Base-by-base conservation (phyloP, 1,284 basidiomycete genomes). In the Wolfiporia cocos region DNA sequence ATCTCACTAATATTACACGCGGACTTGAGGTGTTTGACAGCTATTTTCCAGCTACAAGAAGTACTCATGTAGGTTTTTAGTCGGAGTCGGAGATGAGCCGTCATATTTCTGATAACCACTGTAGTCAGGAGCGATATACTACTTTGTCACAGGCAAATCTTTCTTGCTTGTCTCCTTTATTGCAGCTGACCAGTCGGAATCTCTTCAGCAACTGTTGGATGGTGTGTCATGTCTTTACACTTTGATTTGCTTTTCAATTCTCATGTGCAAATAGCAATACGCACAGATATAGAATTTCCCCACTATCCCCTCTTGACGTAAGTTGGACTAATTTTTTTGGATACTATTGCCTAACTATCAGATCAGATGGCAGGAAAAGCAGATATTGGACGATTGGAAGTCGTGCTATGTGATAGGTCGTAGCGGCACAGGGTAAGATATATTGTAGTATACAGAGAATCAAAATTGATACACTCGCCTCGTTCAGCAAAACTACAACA, bases 361-460 rank as follows among this genome's bases (percentile, higher is more conserved):
- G n/a, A n/a, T n/a, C n/a, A n/a, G n/a, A 0, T 60, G 71, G 0
- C 63, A 71, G 23, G 83, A 87, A 51, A 74, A 70, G 52, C 64
- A 59, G 36, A 82, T 87, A 21, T 74, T 84, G 9, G 74, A 84
- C 33, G 69, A 84, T 52, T 59, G 62, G 0, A 60, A 66, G 0
- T 84, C 82, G 0, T 83, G 79, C 46, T 84, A 78, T 55, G 82
- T 86, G 14, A 52, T 86, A 2, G 84, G 83, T 0, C 66, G 84
- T 26, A 85, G 82, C 50, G 84, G 84, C 2, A 86, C 83, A 0
- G 81, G 83, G 81, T 82, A 56, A n/a, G 64, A 40, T n/a, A 11
- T 2, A 23, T 28, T 26, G 19, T 18, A 18, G 22, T 17, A 23
- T 20, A 39, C 3, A 30, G 14, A 41, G 14, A 42, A 15, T 18